Percentiles rank a stretch among this genome's conserved stretches.
phyloP scores from a whole-genome alignment of 495 filamentous ascomycete genomes.

The Penicillium argentinense region DNA sequence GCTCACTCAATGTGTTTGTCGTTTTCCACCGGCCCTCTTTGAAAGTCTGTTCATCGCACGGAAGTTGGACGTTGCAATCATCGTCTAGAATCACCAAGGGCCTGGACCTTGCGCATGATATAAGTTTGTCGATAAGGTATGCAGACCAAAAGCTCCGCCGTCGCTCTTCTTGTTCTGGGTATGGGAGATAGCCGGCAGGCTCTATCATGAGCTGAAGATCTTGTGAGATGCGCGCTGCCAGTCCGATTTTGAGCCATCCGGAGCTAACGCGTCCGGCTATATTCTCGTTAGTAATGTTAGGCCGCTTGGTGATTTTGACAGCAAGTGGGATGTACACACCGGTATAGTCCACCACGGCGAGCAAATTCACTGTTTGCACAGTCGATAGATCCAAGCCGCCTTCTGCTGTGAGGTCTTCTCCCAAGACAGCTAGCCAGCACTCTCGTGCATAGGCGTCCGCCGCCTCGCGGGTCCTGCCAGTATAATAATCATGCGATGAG shows the following conservation, averaged over 20 bases:
- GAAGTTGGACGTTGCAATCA: slow-evolving; percentile 30
- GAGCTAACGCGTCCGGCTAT: slow-evolving; percentile 27
- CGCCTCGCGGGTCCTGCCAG: slow-evolving; percentile 12
- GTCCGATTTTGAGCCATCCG: slow-evolving; percentile 33
- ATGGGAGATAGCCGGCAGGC: slow-evolving; percentile 15
- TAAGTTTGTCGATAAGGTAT: slow-evolving; percentile 31
- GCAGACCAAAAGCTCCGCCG: slow-evolving; percentile 33
- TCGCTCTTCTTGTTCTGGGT: slow-evolving; percentile 30
- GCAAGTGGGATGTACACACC: slow-evolving; percentile 12
- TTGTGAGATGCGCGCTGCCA: slow-evolving; percentile 31
- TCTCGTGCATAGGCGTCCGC: slow-evolving; percentile 24
- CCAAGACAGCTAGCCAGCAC: slow-evolving; percentile 29
- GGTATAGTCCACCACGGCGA: slow-evolving; percentile 27
- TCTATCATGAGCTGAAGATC: slow-evolving; percentile 31
- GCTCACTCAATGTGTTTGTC: slow-evolving; percentile 23
- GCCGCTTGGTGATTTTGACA: too few relatives aligned
- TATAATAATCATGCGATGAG: slow-evolving; percentile 22
- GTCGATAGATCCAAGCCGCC: slow-evolving; percentile 23
- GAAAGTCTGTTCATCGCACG: slow-evolving; percentile 28
- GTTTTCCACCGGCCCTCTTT: slow-evolving; percentile 17
- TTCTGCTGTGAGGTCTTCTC: slow-evolving; percentile 26
- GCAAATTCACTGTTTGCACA: slow-evolving; percentile 29
- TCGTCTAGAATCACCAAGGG: slow-evolving; percentile 28
- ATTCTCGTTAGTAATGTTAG: background rate
- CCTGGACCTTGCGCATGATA: slow-evolving; percentile 28